Percentiles rank a stretch among this genome's conserved stretches.
phyloP scores from a whole-genome alignment of 345 rosid species.

The Physaria fendleri region DNA sequence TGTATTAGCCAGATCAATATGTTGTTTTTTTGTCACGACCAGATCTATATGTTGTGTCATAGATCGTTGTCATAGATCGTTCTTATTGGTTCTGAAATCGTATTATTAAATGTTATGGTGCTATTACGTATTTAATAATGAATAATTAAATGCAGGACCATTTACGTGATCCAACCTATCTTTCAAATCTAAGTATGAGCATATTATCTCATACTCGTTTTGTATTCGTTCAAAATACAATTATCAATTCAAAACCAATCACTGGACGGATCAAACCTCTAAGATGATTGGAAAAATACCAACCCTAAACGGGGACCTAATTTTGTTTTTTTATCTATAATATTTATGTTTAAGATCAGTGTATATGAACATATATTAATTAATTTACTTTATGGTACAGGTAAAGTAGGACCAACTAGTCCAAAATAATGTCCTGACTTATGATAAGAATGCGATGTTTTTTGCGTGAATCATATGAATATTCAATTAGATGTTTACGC shows the following conservation, averaged over 20 bases:
- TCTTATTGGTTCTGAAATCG: neutral
- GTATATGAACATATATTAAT: neutral
- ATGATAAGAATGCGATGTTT: constrained; percentile 17
- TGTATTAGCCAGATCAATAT: constrained; percentile 1
- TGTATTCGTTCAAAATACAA: too few relatives aligned
- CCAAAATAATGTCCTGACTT: neutral
- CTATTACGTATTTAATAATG: constrained; percentile 12
- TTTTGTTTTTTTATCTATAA: too few relatives aligned
- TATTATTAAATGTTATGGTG: neutral
- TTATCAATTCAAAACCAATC: too few relatives aligned
- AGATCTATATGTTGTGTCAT: constrained; percentile 10
- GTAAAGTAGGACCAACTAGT: constrained; percentile 17
- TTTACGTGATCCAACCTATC: too few relatives aligned
- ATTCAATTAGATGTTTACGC: neutral
- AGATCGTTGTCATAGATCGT: neutral
- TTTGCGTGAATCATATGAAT: constrained; percentile 28
- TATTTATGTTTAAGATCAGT: neutral
- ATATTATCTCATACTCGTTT: too few relatives aligned
- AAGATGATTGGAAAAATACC: too few relatives aligned
- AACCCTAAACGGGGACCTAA: too few relatives aligned
- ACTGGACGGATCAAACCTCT: too few relatives aligned
- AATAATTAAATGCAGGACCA: constrained; percentile 14
- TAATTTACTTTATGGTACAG: constrained; percentile 6
- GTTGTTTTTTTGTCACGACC: too few relatives aligned
- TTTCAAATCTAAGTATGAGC: too few relatives aligned